Evolutionary conservation across 164 flowering plant genomes (phyloP).

Genomic region (Annona cherimola): DNA sequence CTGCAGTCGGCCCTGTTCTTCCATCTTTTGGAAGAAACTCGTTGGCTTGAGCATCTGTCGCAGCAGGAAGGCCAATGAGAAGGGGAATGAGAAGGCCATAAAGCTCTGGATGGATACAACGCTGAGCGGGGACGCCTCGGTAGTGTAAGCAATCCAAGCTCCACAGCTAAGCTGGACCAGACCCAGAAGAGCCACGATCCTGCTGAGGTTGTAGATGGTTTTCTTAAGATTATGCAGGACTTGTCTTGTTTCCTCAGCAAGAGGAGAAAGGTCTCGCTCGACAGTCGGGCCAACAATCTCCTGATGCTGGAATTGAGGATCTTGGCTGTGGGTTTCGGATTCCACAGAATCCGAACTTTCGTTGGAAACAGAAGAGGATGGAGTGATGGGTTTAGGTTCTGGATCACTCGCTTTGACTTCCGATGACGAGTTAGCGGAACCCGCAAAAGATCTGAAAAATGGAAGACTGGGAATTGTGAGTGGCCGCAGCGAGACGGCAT

Average conservation of each 20-base stretch:
- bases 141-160: constrained; percentile 61
- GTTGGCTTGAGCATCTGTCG: constrained; percentile 62
- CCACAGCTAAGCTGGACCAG: constrained; percentile 68
- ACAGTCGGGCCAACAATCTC: constrained; percentile 37
- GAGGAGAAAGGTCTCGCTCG: constrained; percentile 28
- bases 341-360: constrained; percentile 3
- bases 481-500: neutral
- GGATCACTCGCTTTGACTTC: neutral
- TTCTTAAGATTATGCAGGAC: constrained; percentile 54
- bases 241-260: constrained; percentile 35
- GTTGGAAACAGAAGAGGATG: neutral
- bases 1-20: constrained; percentile 83
- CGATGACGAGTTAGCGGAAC: neutral
- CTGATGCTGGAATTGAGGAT: constrained; percentile 22
- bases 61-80: constrained; percentile 66
- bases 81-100: constrained; percentile 71
- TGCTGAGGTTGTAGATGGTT: constrained; percentile 63
- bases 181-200: constrained; percentile 53
- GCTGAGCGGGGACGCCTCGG: constrained; percentile 32
- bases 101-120: constrained; percentile 53
- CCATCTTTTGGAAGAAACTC: constrained; percentile 84
- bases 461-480: neutral
- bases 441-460: constrained; percentile 6
- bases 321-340: constrained; percentile 5
- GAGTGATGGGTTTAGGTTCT: constrained; percentile 1